phyloP scores from a whole-genome alignment of 371 early-diverging fungal genomes.

The Conidiobolus incongruus region DNA sequence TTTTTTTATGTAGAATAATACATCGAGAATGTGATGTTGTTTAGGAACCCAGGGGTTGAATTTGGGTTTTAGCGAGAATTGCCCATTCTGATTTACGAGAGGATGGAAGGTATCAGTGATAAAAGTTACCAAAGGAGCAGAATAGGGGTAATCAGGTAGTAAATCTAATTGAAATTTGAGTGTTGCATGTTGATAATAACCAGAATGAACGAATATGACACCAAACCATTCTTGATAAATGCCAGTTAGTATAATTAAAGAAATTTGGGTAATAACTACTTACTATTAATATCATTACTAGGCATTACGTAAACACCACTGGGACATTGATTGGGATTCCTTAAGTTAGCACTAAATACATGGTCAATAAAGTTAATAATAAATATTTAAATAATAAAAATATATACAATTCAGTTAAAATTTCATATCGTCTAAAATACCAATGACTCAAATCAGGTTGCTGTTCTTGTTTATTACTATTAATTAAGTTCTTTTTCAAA shows the following conservation, averaged over 20 bases:
- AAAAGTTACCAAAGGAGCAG: conserved; percentile 71
- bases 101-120: conserved; percentile 88
- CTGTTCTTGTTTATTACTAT: not conserved
- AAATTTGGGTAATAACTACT: too few species aligned
- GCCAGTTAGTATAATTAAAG: too few species aligned
- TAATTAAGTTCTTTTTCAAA: not conserved
- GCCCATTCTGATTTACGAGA: conserved; percentile 50
- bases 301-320: conserved; percentile 74
- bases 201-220: conserved; percentile 61
- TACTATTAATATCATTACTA: conserved; percentile 41
- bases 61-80: conserved; percentile 40
- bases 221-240: too few species aligned
- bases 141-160: conserved; percentile 63
- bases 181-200: conserved; percentile 78
- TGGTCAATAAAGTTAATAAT: too few species aligned
- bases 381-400: too few species aligned
- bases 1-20: conserved; percentile 63
- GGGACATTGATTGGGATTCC: conserved; percentile 56
- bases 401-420: conserved; percentile 38
- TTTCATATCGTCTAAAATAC: conserved; percentile 16
- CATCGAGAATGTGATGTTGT: conserved; percentile 57
- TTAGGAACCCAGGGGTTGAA: conserved; percentile 65
- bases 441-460: not conserved
- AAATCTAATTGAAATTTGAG: conserved; percentile 79
- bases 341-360: conserved; percentile 45